Percentiles rank a stretch among this genome's conserved stretches.
These are phyloP conservation scores for Xerocomus potaroensis DNA, from an alignment of 768 basidiomycete genomes.

Conservation along the genomic window DNA sequence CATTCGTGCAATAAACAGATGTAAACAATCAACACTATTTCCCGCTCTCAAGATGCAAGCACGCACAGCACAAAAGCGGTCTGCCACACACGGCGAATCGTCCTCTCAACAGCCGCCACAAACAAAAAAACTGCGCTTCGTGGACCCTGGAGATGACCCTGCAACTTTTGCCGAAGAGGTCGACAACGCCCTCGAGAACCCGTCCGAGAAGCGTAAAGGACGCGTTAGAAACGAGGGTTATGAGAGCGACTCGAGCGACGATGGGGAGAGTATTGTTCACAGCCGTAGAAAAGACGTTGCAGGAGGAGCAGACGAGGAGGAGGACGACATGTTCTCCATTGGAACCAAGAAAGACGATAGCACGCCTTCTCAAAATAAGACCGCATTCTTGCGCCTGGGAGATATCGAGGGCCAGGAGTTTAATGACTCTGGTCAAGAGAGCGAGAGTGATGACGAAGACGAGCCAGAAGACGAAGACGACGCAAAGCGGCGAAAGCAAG, in stretches of 20 bases:
- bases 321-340: constrained; percentile 78
- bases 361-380: constrained; percentile 50
- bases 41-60: constrained; percentile 30
- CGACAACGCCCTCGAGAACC: constrained; percentile 66
- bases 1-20: constrained; percentile 18
- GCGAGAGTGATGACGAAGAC: constrained; percentile 39
- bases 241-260: constrained; percentile 91
- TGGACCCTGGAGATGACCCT: constrained; percentile 73
- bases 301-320: constrained; percentile 58
- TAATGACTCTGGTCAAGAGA: constrained; percentile 31
- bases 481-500: constrained; percentile 67
- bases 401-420: constrained; percentile 99
- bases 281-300: constrained; percentile 59
- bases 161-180: constrained; percentile 75
- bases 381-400: constrained; percentile 77
- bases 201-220: constrained; percentile 59
- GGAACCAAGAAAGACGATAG: constrained; percentile 49
- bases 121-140: constrained; percentile 72
- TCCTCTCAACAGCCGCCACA: constrained; percentile 26
- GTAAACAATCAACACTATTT: constrained; percentile 19
- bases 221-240: constrained; percentile 84
- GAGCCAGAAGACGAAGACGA: constrained; percentile 71
- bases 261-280: constrained; percentile 90
- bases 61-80: constrained; percentile 40
- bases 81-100: constrained; percentile 35